Conservation (phyloP, 2,329 filamentous ascomycete genomes). For the Ophiostoma piceae region DNA sequence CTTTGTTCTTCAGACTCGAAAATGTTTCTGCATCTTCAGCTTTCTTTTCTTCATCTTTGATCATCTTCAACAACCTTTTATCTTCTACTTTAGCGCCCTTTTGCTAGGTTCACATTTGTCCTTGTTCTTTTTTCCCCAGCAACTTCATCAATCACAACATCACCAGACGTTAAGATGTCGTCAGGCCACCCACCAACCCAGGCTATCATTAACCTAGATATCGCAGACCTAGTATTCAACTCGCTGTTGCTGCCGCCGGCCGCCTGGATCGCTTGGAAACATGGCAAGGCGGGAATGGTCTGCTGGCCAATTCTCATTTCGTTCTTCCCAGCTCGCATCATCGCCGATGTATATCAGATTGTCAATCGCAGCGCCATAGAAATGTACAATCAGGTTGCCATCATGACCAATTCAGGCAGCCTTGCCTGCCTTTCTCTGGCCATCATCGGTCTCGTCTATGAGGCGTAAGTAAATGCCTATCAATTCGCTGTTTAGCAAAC, state of each 20-base stretch:
- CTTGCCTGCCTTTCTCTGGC: constrained; percentile 31
- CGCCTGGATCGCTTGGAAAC: constrained; percentile 30
- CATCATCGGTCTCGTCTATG: constrained; percentile 32
- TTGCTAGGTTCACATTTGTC: background rate
- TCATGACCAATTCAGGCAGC: constrained; percentile 32
- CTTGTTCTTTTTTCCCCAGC: background rate
- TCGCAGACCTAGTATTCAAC: background rate
- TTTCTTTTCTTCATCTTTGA: background rate
- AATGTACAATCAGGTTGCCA: constrained; percentile 28
- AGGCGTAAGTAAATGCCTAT: constrained; percentile 26
- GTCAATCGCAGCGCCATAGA: constrained; percentile 27
- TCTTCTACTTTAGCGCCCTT: background rate
- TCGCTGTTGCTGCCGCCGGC: constrained; percentile 16
- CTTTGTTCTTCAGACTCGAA: background rate
- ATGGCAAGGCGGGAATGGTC: constrained; percentile 32
- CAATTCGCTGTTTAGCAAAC: background rate
- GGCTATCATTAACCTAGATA: background rate
- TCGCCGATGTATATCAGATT: constrained; percentile 31
- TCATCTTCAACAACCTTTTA: background rate
- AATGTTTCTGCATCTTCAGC: background rate
- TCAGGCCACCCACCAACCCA: background rate
- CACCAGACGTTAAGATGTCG: background rate
- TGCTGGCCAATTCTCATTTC: constrained; percentile 33
- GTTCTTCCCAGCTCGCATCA: constrained; percentile 29
- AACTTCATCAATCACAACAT: background rate